Base-by-base conservation (phyloP, 108 stramenopile genomes). In the Craspedostauros australis region DNA sequence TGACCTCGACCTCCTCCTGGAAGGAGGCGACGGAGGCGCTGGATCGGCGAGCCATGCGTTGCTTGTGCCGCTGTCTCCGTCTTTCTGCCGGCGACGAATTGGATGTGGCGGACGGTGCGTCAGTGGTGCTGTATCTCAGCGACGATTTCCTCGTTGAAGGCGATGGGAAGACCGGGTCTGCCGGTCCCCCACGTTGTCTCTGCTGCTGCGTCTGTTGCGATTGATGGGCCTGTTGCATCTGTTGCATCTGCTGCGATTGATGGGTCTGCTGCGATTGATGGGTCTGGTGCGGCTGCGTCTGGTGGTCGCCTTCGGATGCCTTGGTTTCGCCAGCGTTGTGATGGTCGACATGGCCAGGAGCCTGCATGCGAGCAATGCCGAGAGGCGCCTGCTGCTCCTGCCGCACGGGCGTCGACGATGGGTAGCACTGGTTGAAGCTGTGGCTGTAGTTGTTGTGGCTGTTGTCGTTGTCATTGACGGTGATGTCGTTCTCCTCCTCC, bases 1-100 rank as follows among this genome's bases (percentile, higher is more conserved):
- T 66, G 16, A 58, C 65, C 19, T 66, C 65, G 40, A 56, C 43
- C 6, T 55, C 65, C 52, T 66, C 65, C 15, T 66, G 65, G 11
- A 7, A 28, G 28, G 16, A 23, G 27, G 46, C 21, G 33, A 36
- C 0, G 34, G n/a, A 29, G 16, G 6, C 16, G 46, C 9, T 16
- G 40, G 14, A 11, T 11, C 6, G 12, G 45, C 45, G 36, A 12
- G 38, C 0, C 38, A 58, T 55, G 18, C 56, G 52, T 34, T 41
- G 36, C 24, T 21, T 29, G 42, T 57, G 50, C 14, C 65, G 39
- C 41, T 58, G 49, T 33, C 65, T 26, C 22, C 65, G 47, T 32
- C 65, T 42, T 51, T 66, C 65, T 11, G 65, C 65, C 8, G 65
- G 47, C 34, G 65, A 46, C 28, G 57, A 49, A 38, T 26, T 31